A percentile compares a stretch with the other conserved stretches of the same genome.
Evolutionary conservation across 1,284 basidiomycete species (phyloP).

Genomic region (Papiliotrema nemorosa): DNA sequence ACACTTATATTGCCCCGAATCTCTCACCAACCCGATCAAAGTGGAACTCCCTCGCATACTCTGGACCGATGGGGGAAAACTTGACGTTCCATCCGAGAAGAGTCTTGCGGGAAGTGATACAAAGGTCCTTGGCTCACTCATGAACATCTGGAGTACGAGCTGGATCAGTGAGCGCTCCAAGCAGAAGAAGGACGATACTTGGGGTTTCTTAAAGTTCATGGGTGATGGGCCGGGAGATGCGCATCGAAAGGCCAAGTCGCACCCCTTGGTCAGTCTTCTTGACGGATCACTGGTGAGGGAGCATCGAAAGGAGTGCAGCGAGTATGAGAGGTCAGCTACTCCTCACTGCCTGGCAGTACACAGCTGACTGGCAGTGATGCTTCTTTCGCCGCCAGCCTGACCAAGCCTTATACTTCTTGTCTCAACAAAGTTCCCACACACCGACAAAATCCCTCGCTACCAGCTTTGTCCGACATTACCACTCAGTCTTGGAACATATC

Average conservation of each 20-base stretch:
- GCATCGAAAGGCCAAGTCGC: conserved; percentile 53
- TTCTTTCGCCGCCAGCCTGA: conserved; percentile 55
- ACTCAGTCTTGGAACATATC: conserved; percentile 65
- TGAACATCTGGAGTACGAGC: conserved; percentile 88
- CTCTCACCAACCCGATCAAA: conserved; percentile 81
- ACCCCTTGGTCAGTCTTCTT: conserved; percentile 30
- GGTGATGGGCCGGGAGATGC: conserved; percentile 62
- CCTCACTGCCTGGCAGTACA: conserved; percentile 1
- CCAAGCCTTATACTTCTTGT: conserved; percentile 43
- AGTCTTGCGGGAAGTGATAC: conserved; percentile 59
- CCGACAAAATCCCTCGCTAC: conserved; percentile 7
- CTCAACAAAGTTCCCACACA: conserved; percentile 44
- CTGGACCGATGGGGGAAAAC: conserved; percentile 72
- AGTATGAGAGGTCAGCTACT: conserved; percentile 15
- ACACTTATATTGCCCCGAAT: conserved; percentile 67
- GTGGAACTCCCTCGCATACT: conserved; percentile 71
- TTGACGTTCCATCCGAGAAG: conserved; percentile 61
- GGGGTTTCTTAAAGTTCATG: conserved; percentile 73
- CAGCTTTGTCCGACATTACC: conserved; percentile 56
- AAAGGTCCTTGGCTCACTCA: conserved; percentile 64
- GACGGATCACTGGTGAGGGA: conserved; percentile 11
- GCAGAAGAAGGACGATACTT: conserved; percentile 55
- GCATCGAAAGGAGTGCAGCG: conserved; percentile 7
- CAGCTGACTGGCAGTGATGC: conserved; percentile 54
- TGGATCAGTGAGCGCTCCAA: conserved; percentile 72